These are phyloP conservation scores for Phytophthora citricola DNA, from an alignment of 352 stramenopile genomes.

Conservation along the genomic window DNA sequence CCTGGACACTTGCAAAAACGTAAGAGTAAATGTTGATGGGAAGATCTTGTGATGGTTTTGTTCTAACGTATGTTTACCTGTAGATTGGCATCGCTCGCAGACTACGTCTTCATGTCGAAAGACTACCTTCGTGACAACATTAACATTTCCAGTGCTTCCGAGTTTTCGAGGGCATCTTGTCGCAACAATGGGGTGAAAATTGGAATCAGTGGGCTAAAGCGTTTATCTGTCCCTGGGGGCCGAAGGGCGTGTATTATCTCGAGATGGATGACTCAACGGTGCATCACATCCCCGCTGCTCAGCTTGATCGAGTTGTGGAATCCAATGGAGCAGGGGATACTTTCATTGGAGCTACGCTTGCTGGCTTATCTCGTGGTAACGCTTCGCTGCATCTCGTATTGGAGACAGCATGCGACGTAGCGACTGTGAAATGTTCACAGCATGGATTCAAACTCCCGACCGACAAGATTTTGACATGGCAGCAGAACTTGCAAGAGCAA, in stretches of 20 bases:
- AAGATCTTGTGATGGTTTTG: not conserved
- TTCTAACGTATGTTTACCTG: slow-evolving; percentile 1
- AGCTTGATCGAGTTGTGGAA: slow-evolving; percentile 54
- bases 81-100: slow-evolving; percentile 49
- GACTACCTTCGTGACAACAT: slow-evolving; percentile 76
- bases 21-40: slow-evolving; percentile 21
- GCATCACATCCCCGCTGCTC: slow-evolving; percentile 46
- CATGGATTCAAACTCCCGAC: slow-evolving; percentile 52
- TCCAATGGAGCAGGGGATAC: slow-evolving; percentile 79
- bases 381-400: slow-evolving; percentile 43
- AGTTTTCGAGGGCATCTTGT: slow-evolving; percentile 50
- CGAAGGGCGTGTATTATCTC: slow-evolving; percentile 65
- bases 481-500: slow-evolving; percentile 12
- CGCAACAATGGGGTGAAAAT: slow-evolving; percentile 28
- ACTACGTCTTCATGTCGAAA: slow-evolving; percentile 78
- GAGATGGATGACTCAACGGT: slow-evolving; percentile 25
- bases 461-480: slow-evolving; percentile 30
- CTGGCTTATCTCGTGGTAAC: slow-evolving; percentile 40
- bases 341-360: slow-evolving; percentile 73
- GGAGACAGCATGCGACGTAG: slow-evolving; percentile 57
- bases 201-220: slow-evolving; percentile 40
- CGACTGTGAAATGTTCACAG: slow-evolving; percentile 65
- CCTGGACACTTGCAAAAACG: slow-evolving; percentile 64
- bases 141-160: slow-evolving; percentile 35
- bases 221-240: slow-evolving; percentile 77